Evolutionary conservation across 2,329 filamentous ascomycete genomes (phyloP), one percentile per base, ranked within the genome.

Genomic region (Podosphaera leucotricha): DNA sequence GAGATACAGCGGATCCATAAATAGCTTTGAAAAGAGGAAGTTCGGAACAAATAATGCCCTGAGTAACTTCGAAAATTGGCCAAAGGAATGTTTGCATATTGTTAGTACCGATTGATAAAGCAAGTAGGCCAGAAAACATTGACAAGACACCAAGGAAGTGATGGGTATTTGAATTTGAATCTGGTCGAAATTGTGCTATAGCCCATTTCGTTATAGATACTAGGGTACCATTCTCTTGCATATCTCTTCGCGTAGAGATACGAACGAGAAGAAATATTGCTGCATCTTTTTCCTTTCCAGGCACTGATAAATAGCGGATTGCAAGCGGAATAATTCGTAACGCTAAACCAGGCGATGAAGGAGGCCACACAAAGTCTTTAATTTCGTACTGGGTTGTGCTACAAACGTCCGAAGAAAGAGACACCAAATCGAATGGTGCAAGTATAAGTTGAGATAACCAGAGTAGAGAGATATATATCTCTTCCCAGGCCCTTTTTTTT

Each of bases 211-310:
- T 68, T 8, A 93, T 64, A 2, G 69, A 66, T 39, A 73, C 62
- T 28, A 90, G 65, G 2, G 95, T 64, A 0, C 78, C 75, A 8
- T 86, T 62, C 43, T 71, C 65, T 60, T 87, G 81, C 83, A 95
- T 93, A 58, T 98, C 90, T 40, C 73, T 75, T 15, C 90, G 73
- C 57, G 86, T 75, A n/a, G 77, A 73, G 39, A 94, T 66, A 39
- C 85, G 72, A 16, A 92, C 81, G 6, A 98, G 66, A 20, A 95
- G 66, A 2, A 73, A 68, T 47, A 79, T 84, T n/a, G 90, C 86
- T 8, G 85, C 84, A 60, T 90, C 83, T 46, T 82, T 74, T 57
- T 94, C 87, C 54, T 92, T 94, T 0, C 86, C 84, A 0, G 87
- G 70, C 0, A 72, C 74, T 5, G 71, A 65, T 15, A 95, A 68